Evolutionary conservation across 768 basidiomycete genomes (phyloP).

Genomic region (Hysterangium stoloniferum): DNA sequence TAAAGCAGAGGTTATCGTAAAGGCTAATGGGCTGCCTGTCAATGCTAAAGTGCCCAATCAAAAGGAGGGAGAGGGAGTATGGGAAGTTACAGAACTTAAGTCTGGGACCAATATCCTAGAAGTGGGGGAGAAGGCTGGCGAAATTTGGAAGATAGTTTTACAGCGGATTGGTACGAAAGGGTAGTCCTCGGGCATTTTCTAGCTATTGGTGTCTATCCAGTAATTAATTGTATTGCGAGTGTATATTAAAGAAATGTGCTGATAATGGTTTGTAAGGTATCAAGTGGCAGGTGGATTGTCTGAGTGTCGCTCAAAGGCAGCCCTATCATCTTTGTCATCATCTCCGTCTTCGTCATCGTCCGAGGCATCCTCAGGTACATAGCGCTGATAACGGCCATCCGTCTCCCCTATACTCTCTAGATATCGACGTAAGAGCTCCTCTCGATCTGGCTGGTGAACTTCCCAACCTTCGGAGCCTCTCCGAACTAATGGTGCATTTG

Average conservation of each 20-base stretch:
- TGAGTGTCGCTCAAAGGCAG: neutral
- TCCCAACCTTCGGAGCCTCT: constrained; percentile 82
- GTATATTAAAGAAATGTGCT: neutral
- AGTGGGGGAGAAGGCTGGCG: constrained; percentile 62
- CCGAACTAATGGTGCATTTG: constrained; percentile 32
- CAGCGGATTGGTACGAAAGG: constrained; percentile 28
- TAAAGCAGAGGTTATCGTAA: constrained; percentile 44
- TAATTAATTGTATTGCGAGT: neutral
- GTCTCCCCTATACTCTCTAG: constrained; percentile 45
- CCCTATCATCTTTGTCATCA: no score
- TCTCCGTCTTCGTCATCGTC: neutral
- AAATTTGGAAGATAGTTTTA: constrained; percentile 64
- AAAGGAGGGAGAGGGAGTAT: constrained; percentile 40
- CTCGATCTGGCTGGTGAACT: constrained; percentile 51
- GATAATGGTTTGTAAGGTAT: neutral
- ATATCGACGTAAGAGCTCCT: constrained; percentile 55
- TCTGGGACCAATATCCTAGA: constrained; percentile 59
- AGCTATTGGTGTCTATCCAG: no score
- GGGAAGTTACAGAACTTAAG: constrained; percentile 50
- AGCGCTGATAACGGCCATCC: constrained; percentile 56
- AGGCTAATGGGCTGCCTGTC: constrained; percentile 47
- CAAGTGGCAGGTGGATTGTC: neutral
- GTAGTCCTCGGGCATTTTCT: neutral
- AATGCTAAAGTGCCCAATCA: constrained; percentile 24
- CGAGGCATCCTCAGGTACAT: constrained; percentile 45